Percentiles rank a stretch among this genome's conserved stretches.
Evolutionary conservation across 2,329 filamentous ascomycete species (phyloP).

Genomic region (Taxawa tesnikishii): DNA sequence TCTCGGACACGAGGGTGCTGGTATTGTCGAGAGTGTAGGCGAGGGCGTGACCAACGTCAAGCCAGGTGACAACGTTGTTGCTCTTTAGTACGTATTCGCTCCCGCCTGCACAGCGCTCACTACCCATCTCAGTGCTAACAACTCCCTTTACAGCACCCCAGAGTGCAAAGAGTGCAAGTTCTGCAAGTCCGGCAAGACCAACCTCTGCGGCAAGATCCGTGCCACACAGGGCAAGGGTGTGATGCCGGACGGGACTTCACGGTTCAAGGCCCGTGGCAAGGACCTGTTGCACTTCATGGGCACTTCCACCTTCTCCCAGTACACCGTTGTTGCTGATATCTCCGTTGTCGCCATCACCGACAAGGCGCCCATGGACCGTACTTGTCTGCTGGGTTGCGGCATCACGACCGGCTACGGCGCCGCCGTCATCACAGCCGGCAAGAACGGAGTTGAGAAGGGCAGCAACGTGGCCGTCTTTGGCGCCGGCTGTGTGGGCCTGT

Average conservation of each 20-base stretch:
- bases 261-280: constrained; percentile 91
- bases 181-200: constrained; percentile 98
- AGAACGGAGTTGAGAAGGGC: constrained; percentile 60
- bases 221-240: constrained; percentile 90
- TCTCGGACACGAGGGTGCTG: constrained; percentile 82
- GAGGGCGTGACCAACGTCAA: constrained; percentile 94
- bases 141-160: constrained; percentile 56
- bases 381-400: constrained; percentile 90
- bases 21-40: constrained; percentile 84
- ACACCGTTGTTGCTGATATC: constrained; percentile 97
- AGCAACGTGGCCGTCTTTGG: constrained; percentile 88
- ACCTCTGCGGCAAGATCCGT: constrained; percentile 97
- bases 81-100: constrained; percentile 60
- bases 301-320: constrained; percentile 96
- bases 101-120: constrained; percentile 5
- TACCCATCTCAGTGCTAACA: constrained; percentile 11
- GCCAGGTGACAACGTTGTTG: constrained; percentile 80
- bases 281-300: constrained; percentile 98
- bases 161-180: constrained; percentile 99
- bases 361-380: constrained; percentile 88
- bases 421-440: constrained; percentile 77
- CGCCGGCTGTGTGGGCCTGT: constrained; percentile 89
- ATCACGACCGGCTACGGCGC: constrained; percentile 98
- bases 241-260: constrained; percentile 92
- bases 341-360: constrained; percentile 88